phyloP scores from a whole-genome alignment of 805 yeast genomes.

The Helenozyma baotianmanensis region DNA sequence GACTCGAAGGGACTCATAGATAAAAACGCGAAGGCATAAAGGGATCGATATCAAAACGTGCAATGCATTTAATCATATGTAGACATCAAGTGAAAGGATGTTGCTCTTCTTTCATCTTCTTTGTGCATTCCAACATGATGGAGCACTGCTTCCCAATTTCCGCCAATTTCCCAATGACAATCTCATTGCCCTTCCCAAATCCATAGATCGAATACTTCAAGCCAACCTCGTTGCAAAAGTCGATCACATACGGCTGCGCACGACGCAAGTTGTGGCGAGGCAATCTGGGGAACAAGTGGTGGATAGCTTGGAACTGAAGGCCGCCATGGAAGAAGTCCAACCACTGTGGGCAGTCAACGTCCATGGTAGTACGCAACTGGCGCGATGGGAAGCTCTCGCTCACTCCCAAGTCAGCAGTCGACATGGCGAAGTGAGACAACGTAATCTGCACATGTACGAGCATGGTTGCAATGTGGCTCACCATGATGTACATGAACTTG shows the following conservation, averaged over 20 bases:
- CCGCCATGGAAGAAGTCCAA: conserved; percentile 90
- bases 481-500: conserved; percentile 57
- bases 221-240: conserved; percentile 74
- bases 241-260: conserved; percentile 67
- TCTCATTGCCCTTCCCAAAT: conserved; percentile 70
- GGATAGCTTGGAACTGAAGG: conserved; percentile 85
- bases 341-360: conserved; percentile 92
- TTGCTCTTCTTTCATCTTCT: conserved; percentile 55
- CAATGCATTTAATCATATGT: too few species aligned
- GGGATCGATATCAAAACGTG: too few species aligned
- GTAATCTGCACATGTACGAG: conserved; percentile 93
- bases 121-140: conserved; percentile 69
- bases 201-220: conserved; percentile 81
- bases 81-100: conserved; percentile 5
- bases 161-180: conserved; percentile 62
- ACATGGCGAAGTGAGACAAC: conserved; percentile 88
- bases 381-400: conserved; percentile 75
- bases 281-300: conserved; percentile 82
- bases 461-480: conserved; percentile 80
- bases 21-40: conserved; percentile 2
- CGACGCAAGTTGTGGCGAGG: conserved; percentile 83
- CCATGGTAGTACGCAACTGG: conserved; percentile 90
- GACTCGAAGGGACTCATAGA: conserved; percentile 26
- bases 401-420: conserved; percentile 79
- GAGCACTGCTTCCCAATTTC: conserved; percentile 78